phyloP scores from a whole-genome alignment of 2,329 filamentous ascomycete genomes.

The Fusarium kyushuense region DNA sequence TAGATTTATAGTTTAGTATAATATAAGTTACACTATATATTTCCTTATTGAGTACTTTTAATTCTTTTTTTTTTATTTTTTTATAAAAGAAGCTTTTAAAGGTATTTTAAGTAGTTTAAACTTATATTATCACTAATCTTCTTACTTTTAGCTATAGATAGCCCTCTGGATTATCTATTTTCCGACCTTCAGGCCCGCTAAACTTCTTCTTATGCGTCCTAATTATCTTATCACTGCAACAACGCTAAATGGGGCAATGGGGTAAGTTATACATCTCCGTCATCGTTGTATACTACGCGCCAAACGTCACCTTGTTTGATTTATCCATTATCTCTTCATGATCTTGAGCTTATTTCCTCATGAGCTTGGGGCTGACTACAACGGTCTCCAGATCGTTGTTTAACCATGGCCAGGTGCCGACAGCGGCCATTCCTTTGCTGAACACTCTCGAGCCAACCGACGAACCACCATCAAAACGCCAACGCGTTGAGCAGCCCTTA shows the following conservation, averaged over 20 bases:
- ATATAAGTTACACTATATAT: too few relatives aligned
- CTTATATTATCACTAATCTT: not conserved
- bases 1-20: too few relatives aligned
- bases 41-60: too few relatives aligned
- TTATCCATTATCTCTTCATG: not conserved
- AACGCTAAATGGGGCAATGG: slow-evolving; percentile 35
- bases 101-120: not conserved
- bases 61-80: not conserved
- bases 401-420: slow-evolving; percentile 44
- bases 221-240: slow-evolving; percentile 24
- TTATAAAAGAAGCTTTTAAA: too few relatives aligned
- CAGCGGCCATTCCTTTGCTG: slow-evolving; percentile 21
- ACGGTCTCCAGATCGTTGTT: slow-evolving; percentile 47
- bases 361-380: slow-evolving; percentile 48
- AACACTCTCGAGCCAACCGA: slow-evolving; percentile 22
- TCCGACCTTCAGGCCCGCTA: slow-evolving; percentile 12
- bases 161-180: slow-evolving; percentile 22
- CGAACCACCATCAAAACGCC: slow-evolving; percentile 50
- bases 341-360: slow-evolving; percentile 26
- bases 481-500: slow-evolving; percentile 44
- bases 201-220: slow-evolving; percentile 8
- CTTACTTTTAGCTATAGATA: not conserved
- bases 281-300: slow-evolving; percentile 15
- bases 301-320: slow-evolving; percentile 8
- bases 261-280: slow-evolving; percentile 34